A percentile compares a stretch with the other conserved stretches of the same genome.
These are phyloP conservation scores for Calonectria montana DNA, from an alignment of 2,329 filamentous ascomycete genomes.

Conservation along the genomic window DNA sequence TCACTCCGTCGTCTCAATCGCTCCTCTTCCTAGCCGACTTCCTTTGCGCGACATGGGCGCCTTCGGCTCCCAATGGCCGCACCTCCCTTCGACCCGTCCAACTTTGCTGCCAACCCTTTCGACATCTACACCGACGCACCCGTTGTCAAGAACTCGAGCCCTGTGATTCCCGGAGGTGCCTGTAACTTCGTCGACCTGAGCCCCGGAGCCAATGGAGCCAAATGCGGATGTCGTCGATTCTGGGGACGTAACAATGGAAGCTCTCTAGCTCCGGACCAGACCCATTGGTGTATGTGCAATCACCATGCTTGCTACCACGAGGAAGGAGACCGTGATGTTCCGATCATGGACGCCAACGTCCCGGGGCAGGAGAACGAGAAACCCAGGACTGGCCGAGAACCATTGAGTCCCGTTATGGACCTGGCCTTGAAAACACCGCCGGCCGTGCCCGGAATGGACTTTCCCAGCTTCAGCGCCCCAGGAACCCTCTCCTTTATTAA, in stretches of 20 bases:
- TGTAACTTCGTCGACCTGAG: constrained; percentile 70
- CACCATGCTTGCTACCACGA: constrained; percentile 73
- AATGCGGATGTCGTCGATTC: constrained; percentile 71
- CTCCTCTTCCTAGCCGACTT: constrained; percentile 13
- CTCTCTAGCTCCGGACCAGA: constrained; percentile 54
- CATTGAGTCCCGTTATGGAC: constrained; percentile 65
- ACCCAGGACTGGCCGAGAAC: constrained; percentile 59
- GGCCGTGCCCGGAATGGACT: constrained; percentile 53
- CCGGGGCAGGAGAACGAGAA: constrained; percentile 65
- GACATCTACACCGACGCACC: constrained; percentile 65
- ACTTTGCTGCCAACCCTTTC: constrained; percentile 60
- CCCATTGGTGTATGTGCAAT: constrained; percentile 70
- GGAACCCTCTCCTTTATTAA: constrained; percentile 50
- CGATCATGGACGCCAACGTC: constrained; percentile 40
- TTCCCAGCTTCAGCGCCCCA: constrained; percentile 50
- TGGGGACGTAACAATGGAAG: constrained; percentile 60
- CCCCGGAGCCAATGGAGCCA: constrained; percentile 62
- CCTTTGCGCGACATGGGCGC: constrained; percentile 44
- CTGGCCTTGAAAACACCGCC: constrained; percentile 55
- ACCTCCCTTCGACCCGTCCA: constrained; percentile 59
- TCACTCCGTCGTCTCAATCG: constrained; percentile 9
- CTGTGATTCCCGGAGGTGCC: constrained; percentile 60
- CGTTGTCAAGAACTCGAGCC: constrained; percentile 38
- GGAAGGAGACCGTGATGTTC: constrained; percentile 49
- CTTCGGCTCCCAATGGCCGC: constrained; percentile 60